Base-by-base conservation (phyloP, 805 yeast genomes). In the Zygotorulaspora florentina region DNA sequence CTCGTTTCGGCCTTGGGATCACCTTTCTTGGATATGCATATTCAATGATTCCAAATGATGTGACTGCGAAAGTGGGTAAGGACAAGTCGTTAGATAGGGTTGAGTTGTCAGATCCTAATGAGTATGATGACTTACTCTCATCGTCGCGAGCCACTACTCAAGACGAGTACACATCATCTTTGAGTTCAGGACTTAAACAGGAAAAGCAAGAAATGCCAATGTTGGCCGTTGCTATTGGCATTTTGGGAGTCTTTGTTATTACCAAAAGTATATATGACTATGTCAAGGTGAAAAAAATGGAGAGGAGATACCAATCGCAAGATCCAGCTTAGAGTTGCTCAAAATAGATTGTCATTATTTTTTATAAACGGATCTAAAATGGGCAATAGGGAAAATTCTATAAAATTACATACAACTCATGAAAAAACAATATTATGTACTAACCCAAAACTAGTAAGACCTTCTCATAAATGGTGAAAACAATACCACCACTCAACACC, bases 401-500 rank as follows among this genome's bases (percentile, higher is more conserved):
- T 33, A 33, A 16, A 33, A 17, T 13, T 33, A 11, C 16, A 33
- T 33, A 33, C 20, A 3, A 33, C 36, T 33, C 16, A n/a, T 13
- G 36, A 33, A 33, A 16, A 33, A 3, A 33, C 20, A 13, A n/a
- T 8, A 9, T 33, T 10, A n/a, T 11, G 12, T 7, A 16, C 16
- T 46, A 58, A 28, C 57, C 58, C 42, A 70, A 49, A 10, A 69
- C 55, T 3, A 59, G 77, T 65, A 91, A 73, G 71, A 91, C 84
- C 69, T 89, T 87, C 65, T 91, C 99, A 66, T 91, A 91, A 46
- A 93, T 87, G 16, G 98, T 93, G 70, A 91, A 91, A 25, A 93
- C 97, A 55, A 91, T 91, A 58, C 99, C 99, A 50, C 99, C 99
- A 68, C 96, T 85, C 61, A 91, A 75, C 29, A 90, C 80, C 62